Evolutionary conservation across 2,329 filamentous ascomycete genomes (phyloP).

Genomic region (Phaeosphaeriaceae sp.): DNA sequence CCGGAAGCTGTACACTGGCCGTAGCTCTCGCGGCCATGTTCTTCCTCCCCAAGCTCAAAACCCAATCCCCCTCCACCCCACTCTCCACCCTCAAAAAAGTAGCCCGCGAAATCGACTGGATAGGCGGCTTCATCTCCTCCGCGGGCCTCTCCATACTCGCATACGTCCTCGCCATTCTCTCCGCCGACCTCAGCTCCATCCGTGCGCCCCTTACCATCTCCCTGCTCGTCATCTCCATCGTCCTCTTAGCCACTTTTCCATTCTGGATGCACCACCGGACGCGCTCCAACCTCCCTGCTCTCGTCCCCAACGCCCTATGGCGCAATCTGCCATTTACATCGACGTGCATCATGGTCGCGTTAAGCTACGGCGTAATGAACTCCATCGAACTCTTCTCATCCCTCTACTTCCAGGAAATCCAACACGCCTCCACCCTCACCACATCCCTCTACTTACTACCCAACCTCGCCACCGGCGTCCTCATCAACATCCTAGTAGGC

Average conservation of each 20-base stretch:
- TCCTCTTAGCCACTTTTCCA: conserved; percentile 38
- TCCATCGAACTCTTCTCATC: conserved; percentile 48
- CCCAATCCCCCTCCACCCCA: neutral
- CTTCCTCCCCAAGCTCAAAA: conserved; percentile 30
- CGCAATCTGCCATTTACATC: conserved; percentile 62
- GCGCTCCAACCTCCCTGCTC: conserved; percentile 27
- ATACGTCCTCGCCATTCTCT: conserved; percentile 36
- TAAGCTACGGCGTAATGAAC: conserved; percentile 48
- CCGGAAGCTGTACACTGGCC: conserved; percentile 20
- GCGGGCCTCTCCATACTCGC: conserved; percentile 29
- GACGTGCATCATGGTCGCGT: conserved; percentile 60
- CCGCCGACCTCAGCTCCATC: conserved; percentile 32
- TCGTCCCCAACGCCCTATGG: conserved; percentile 58
- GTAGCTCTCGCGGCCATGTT: conserved; percentile 46
- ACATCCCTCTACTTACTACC: conserved; percentile 55
- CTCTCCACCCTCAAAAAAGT: conserved; percentile 14
- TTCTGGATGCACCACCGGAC: conserved; percentile 41
- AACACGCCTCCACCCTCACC: conserved; percentile 39
- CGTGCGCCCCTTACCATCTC: conserved; percentile 26
- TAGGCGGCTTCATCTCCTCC: conserved; percentile 35
- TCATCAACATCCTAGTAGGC: conserved; percentile 56
- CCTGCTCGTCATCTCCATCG: conserved; percentile 30
- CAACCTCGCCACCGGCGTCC: conserved; percentile 49
- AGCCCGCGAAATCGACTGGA: conserved; percentile 40
- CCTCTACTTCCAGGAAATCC: conserved; percentile 57